These are phyloP conservation scores for Aureobasidium pullulans DNA, from an alignment of 2,329 filamentous ascomycete genomes.

Conservation along the genomic window DNA sequence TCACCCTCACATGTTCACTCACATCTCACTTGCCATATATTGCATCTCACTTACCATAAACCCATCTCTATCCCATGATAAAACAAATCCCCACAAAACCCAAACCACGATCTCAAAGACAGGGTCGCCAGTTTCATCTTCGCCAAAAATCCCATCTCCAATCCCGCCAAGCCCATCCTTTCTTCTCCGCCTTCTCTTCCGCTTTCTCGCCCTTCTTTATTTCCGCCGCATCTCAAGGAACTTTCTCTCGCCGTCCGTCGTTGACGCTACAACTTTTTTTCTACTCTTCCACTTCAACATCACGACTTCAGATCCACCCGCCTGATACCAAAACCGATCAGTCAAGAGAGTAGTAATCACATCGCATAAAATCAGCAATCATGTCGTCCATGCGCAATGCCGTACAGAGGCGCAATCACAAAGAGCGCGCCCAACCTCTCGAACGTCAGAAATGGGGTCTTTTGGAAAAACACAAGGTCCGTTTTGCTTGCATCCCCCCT, in stretches of 20 bases:
- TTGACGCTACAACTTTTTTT: no score
- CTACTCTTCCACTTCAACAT: no score
- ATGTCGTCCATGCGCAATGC: constrained; percentile 56
- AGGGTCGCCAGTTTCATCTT: not conserved
- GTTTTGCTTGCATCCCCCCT: not conserved
- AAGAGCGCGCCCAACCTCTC: constrained; percentile 79
- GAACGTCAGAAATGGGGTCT: constrained; percentile 82
- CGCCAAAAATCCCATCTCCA: not conserved
- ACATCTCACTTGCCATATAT: no score
- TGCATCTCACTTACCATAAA: no score
- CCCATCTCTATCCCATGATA: not conserved
- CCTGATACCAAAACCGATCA: no score
- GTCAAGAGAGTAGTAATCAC: not conserved
- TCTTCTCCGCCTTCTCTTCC: not conserved
- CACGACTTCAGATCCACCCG: no score
- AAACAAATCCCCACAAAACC: no score
- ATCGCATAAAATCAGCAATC: constrained; percentile 1
- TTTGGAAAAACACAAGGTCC: constrained; percentile 88
- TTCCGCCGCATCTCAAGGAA: not conserved
- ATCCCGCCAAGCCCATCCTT: not conserved
- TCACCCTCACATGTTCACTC: no score
- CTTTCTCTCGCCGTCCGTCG: not conserved
- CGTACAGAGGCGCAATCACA: constrained; percentile 75
- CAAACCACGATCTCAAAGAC: not conserved
- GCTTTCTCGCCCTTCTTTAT: not conserved